A percentile compares a stretch with the other conserved stretches of the same genome.
These are phyloP conservation scores for Brassica cretica DNA, from an alignment of 345 rosid genomes.

Conservation along the genomic window DNA sequence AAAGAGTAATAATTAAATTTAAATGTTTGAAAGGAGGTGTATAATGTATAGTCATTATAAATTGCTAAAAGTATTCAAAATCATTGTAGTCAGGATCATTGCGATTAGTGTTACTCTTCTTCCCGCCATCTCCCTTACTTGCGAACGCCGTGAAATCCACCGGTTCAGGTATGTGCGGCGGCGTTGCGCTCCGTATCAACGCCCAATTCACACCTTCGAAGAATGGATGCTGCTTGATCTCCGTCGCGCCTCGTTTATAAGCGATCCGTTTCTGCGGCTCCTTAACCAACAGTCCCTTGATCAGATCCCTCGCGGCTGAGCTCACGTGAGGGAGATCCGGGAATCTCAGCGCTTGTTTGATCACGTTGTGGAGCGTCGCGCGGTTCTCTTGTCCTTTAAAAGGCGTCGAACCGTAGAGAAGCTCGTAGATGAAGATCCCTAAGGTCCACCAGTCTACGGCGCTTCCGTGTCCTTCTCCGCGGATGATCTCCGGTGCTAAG, in stretches of 20 bases:
- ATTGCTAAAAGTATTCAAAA: background rate
- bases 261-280: conserved; percentile 86
- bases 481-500: conserved; percentile 71
- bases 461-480: conserved; percentile 97
- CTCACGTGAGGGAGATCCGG: conserved; percentile 77
- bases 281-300: conserved; percentile 69
- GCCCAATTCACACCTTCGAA: conserved; percentile 96
- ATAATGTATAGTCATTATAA: background rate
- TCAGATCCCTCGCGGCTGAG: conserved; percentile 68
- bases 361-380: conserved; percentile 83
- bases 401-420: conserved; percentile 80
- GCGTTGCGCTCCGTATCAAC: conserved; percentile 73
- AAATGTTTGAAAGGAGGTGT: background rate
- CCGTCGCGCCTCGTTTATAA: conserved; percentile 85
- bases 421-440: conserved; percentile 84
- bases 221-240: conserved; percentile 86
- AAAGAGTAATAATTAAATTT: background rate
- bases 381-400: conserved; percentile 91
- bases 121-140: conserved; percentile 38
- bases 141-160: conserved; percentile 63
- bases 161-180: conserved; percentile 82
- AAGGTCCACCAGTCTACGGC: conserved; percentile 99
- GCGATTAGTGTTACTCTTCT: background rate
- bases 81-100: background rate
- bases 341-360: conserved; percentile 78